A percentile compares a stretch with the other conserved stretches of the same genome.
Conservation (phyloP, 2,329 filamentous ascomycete genomes). For the Verticillium nubilum region DNA sequence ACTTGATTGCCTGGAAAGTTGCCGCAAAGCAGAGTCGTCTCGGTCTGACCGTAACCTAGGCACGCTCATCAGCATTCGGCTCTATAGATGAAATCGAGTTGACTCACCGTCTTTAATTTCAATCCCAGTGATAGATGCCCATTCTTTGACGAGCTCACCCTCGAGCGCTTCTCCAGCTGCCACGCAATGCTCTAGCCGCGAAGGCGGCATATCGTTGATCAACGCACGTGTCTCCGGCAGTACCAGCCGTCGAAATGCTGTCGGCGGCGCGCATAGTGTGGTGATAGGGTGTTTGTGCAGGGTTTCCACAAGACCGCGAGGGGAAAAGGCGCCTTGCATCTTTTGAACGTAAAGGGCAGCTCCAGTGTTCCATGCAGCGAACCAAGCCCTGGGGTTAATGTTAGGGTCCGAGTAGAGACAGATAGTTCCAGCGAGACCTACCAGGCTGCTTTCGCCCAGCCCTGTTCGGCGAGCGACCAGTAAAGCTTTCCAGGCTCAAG, state of each 20-base stretch:
- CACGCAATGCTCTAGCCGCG: neutral
- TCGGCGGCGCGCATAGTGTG: neutral
- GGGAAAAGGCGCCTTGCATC: neutral
- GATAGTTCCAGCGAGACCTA: neutral
- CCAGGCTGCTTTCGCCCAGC: slow-evolving; percentile 1
- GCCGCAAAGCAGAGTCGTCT: neutral
- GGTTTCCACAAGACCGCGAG: neutral
- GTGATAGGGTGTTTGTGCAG: slow-evolving; percentile 1
- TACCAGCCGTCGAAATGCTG: neutral
- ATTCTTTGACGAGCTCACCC: neutral
- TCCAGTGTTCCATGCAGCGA: neutral
- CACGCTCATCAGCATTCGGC: neutral
- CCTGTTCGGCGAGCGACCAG: slow-evolving; percentile 1
- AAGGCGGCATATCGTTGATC: neutral
- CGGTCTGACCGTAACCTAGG: neutral
- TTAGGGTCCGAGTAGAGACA: neutral
- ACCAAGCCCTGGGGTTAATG: neutral
- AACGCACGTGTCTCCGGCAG: neutral
- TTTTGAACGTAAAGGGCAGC: neutral
- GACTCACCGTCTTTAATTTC: slow-evolving; percentile 1
- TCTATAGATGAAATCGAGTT: neutral
- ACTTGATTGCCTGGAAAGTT: neutral
- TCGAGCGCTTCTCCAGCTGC: slow-evolving; percentile 1
- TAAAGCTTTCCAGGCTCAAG: neutral
- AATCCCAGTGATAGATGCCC: neutral